Conservation (phyloP, 225 moss, liverwort and hornwort genomes). For the Physcomitrellopsis africana region DNA sequence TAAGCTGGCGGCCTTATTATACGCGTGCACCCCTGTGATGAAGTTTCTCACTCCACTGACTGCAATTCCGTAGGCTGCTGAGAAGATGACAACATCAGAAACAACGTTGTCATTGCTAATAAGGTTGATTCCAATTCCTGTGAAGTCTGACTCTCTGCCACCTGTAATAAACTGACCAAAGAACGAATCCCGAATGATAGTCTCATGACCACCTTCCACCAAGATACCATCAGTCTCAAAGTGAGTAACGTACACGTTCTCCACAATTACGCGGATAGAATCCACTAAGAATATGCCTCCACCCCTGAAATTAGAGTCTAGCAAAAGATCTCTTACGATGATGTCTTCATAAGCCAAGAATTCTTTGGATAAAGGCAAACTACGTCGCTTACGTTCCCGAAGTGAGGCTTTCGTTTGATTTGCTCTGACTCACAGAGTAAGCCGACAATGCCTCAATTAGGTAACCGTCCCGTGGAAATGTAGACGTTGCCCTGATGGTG, state of each 20-base stretch:
- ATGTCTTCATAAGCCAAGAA: constrained; percentile 72
- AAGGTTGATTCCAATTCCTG: constrained; percentile 71
- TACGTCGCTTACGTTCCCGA: constrained; percentile 51
- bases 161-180: constrained; percentile 70
- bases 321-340: constrained; percentile 62
- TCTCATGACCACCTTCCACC: constrained; percentile 70
- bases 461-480: constrained; percentile 67
- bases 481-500: constrained; percentile 65
- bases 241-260: constrained; percentile 63
- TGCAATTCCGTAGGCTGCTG: constrained; percentile 66
- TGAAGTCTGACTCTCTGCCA: constrained; percentile 56
- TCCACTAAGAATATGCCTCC: constrained; percentile 78
- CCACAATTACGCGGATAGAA: constrained; percentile 66
- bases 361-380: constrained; percentile 57
- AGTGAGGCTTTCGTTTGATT: constrained; percentile 68
- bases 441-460: constrained; percentile 80
- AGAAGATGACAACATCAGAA: constrained; percentile 71
- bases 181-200: constrained; percentile 69
- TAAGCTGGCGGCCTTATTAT: constrained; percentile 60
- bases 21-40: constrained; percentile 69
- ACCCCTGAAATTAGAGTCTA: constrained; percentile 74
- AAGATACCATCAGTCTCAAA: constrained; percentile 71
- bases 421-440: constrained; percentile 53
- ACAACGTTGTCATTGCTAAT: constrained; percentile 66
- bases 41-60: constrained; percentile 64